Base-by-base conservation (phyloP, 2,329 filamentous ascomycete genomes). In the Furcasterigmium furcatum region DNA sequence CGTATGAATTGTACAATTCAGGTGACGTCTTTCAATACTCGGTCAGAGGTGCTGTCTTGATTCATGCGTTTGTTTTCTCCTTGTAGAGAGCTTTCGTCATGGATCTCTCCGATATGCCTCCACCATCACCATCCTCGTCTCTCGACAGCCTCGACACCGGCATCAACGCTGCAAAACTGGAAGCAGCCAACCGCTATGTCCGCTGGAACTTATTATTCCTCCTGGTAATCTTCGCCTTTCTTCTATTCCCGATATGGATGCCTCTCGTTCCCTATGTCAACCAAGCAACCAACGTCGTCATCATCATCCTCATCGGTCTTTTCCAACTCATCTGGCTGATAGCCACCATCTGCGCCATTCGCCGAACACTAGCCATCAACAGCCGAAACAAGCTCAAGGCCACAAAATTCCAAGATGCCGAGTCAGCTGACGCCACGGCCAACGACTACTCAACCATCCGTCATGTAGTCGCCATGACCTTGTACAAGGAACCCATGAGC, bases 401-500 rank as follows among this genome's bases (percentile, higher is more conserved):
- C 20, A 38, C 20, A 13, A 38, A 38, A 18, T 30, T 21, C 19
- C 20, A 38, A 22, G 41, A 43, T 38, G 34, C 18, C 32, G 42
- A 44, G 25, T 38, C 20, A 12, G 19, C 42, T 16, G 42, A 38
- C 32, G 30, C 30, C 42, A 44, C 42, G 19, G 42, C 16, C 20
- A 38, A 24, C 42, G 32, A 38, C 20, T n/a, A 38, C 42, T 38
- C 42, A 29, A 44, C 42, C 30, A 38, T 44, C 20, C 42, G 42
- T 38, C 42, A 44, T 32, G 29, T 44, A 22, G 42, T 44, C 16
- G 42, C 42, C 42, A 44, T 44, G 42, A 44, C 42, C 32, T 44
- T 44, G 42, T 44, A 44, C 42, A 44, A 44, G 42, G 42, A 44
- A 19, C 42, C 42, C 32, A 44, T 44, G 42, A 44, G 42, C 25